These are phyloP conservation scores for Coriolopsis trogii DNA, from an alignment of 1,284 basidiomycete species.

Conservation along the genomic window DNA sequence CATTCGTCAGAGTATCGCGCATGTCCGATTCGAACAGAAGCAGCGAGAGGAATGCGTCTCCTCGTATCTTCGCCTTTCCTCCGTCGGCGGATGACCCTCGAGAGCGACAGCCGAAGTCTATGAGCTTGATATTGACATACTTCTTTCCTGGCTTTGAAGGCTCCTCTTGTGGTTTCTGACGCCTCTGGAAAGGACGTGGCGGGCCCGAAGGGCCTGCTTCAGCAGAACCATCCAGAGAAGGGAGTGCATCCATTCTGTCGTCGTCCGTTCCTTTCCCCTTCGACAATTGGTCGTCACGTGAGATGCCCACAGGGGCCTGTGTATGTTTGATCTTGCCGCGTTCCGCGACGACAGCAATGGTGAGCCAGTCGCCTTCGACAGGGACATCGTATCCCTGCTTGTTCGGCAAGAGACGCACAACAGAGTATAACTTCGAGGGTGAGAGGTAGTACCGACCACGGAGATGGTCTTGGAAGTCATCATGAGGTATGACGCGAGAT, in stretches of 20 bases:
- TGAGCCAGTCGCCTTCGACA: conserved; percentile 89
- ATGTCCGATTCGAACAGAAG: conserved; percentile 88
- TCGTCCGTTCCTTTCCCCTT: conserved; percentile 34
- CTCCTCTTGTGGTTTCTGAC: conserved; percentile 40
- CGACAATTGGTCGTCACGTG: conserved; percentile 47
- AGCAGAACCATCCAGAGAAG: conserved; percentile 17
- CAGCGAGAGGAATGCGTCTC: conserved; percentile 84
- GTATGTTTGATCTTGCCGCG: conserved; percentile 74
- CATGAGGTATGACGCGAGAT: conserved; percentile 74
- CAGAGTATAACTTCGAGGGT: conserved; percentile 87
- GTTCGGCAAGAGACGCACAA: conserved; percentile 74
- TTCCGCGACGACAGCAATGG: conserved; percentile 88
- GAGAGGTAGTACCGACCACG: conserved; percentile 85
- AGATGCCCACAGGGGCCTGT: conserved; percentile 61
- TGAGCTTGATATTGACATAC: conserved; percentile 86
- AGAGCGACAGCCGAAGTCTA: conserved; percentile 74
- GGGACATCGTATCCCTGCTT: conserved; percentile 90
- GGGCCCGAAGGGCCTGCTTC: conserved; percentile 22
- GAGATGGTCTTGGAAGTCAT: conserved; percentile 82
- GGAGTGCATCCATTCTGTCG: conserved; percentile 29
- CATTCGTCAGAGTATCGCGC: conserved; percentile 54
- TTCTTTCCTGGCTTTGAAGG: conserved; percentile 64
- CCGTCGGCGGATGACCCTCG: conserved; percentile 51
- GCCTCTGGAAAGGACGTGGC: conserved; percentile 35
- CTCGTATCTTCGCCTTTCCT: conserved; percentile 61